Base-by-base conservation (phyloP, 768 basidiomycete genomes). In the Naganishia friedmannii region DNA sequence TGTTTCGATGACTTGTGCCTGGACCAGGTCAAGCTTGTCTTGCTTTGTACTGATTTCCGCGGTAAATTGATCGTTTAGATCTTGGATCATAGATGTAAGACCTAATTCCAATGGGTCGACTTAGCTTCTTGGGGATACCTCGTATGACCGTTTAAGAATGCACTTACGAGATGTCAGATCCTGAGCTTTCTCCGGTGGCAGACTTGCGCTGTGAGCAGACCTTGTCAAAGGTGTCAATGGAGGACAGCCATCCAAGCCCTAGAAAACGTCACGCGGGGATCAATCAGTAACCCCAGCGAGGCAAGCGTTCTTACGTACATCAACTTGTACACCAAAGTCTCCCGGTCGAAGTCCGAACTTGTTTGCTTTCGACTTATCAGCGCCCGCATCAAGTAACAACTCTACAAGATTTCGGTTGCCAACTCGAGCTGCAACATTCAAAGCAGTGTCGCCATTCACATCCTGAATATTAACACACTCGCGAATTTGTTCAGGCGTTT, bases 361-460 rank as follows among this genome's bases (percentile, higher is more conserved):
- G 82, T 99, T 99, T 23, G 89, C 86, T 71, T 91, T 84, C 75
- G 87, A 86, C 74, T 90, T 87, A 80, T 98, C 95, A 6, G 95
- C 96, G 15, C 93, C 93, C 9, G 93, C 91, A 76, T 96, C 94
- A 70, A 99, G 75, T 74, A 98, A 81, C 3, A 92, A 89, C 75
- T 89, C 85, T 17, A 97, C 93, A 70, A 98, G 79, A 71, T 89
- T 88, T 72, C 90, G 85, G 79, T 93, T 96, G 1, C 96, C 96
- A 0, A 98, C 90, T 68, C 95, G 83, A 0, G 95, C 94, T 17
- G 95, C 92, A 75, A 98, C 91, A 82, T 96, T 96, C 76, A 99
- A 80, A 8, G 92, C 92, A 0, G 95, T 97, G 78, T 99, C 96
- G 0, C 95, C 96, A 78, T 97, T 89, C 74, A 91, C 88, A 77